phyloP scores from a whole-genome alignment of 345 rosid genomes.

The Turnera subulata region DNA sequence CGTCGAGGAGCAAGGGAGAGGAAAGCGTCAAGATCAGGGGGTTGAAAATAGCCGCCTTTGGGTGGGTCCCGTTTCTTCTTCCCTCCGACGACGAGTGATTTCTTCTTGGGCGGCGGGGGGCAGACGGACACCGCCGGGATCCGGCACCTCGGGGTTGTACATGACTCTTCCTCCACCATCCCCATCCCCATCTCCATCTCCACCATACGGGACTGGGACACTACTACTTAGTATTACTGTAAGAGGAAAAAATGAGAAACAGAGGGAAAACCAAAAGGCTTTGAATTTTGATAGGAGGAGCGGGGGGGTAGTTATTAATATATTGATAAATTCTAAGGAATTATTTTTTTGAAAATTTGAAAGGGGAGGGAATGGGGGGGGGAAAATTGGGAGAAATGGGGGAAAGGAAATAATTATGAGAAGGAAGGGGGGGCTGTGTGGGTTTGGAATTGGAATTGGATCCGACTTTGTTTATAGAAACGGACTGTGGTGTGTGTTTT shows the following conservation, averaged over 20 bases:
- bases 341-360: neutral
- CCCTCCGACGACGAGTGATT: constrained; percentile 10
- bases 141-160: constrained; percentile 51
- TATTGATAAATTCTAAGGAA: neutral
- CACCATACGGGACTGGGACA: neutral
- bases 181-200: neutral
- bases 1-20: constrained; percentile 24
- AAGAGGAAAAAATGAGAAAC: no score
- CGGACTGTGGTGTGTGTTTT: constrained; percentile 9
- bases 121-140: constrained; percentile 35
- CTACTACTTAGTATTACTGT: no score
- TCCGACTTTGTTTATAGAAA: neutral
- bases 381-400: neutral
- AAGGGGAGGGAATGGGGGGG: neutral
- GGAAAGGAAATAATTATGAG: no score
- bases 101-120: constrained; percentile 71
- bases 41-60: constrained; percentile 54
- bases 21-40: constrained; percentile 60
- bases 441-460: no score
- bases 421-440: no score
- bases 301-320: no score
- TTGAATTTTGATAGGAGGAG: neutral
- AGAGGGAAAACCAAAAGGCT: no score
- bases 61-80: constrained; percentile 41
- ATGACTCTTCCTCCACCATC: constrained; percentile 33